Evolutionary conservation across 805 yeast genomes (phyloP).

Genomic region (Candida lessepsii): DNA sequence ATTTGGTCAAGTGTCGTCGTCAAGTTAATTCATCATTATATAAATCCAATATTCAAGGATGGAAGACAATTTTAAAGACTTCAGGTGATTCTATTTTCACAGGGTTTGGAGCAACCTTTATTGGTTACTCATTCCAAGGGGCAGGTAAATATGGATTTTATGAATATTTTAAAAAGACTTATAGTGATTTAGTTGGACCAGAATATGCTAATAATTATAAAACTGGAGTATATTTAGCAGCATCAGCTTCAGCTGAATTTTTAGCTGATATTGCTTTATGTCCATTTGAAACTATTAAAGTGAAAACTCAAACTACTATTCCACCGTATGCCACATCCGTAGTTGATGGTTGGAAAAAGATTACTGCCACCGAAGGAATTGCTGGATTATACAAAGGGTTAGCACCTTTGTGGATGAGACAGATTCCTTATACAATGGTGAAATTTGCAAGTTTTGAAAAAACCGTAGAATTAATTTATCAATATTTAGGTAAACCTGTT

Average conservation of each 20-base stretch:
- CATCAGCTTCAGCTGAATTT: slow-evolving; percentile 93
- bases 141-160: slow-evolving; percentile 97
- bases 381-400: slow-evolving; percentile 83
- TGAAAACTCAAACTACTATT: slow-evolving; percentile 86
- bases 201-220: slow-evolving; percentile 60
- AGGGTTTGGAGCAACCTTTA: slow-evolving; percentile 88
- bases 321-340: slow-evolving; percentile 77
- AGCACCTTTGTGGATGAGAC: slow-evolving; percentile 92
- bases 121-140: slow-evolving; percentile 95
- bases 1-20: slow-evolving; percentile 88
- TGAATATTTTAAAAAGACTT: slow-evolving; percentile 83
- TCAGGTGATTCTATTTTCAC: slow-evolving; percentile 83
- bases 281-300: slow-evolving; percentile 95
- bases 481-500: slow-evolving; percentile 68
- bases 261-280: slow-evolving; percentile 87
- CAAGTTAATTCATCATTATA: slow-evolving; percentile 80
- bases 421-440: slow-evolving; percentile 98
- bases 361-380: slow-evolving; percentile 66
- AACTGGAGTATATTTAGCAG: slow-evolving; percentile 73
- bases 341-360: slow-evolving; percentile 64
- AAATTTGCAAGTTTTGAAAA: slow-evolving; percentile 94
- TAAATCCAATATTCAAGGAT: slow-evolving; percentile 77
- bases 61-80: slow-evolving; percentile 65
- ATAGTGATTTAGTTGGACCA: slow-evolving; percentile 65
- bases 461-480: slow-evolving; percentile 79